A percentile compares a stretch with the other conserved stretches of the same genome.
Evolutionary conservation across 805 yeast genomes (phyloP).

Genomic region (Helenozyma rhizophorensis): DNA sequence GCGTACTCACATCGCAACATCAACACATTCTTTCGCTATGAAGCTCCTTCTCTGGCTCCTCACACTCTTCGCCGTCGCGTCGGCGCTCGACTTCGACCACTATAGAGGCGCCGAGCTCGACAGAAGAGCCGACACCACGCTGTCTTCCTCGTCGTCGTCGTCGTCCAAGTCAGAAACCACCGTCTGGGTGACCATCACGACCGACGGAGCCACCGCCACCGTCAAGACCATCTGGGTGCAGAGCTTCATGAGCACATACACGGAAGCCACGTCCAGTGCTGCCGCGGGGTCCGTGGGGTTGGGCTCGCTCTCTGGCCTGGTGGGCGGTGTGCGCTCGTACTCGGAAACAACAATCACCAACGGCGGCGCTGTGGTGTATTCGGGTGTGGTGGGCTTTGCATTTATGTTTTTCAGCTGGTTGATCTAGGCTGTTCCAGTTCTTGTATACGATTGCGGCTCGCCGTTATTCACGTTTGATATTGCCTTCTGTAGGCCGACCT

Average conservation of each 20-base stretch:
- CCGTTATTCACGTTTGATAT: too few relatives aligned
- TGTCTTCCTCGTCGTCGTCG: constrained; percentile 1
- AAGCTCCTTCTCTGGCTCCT: constrained; percentile 6
- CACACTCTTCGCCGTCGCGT: constrained; percentile 6
- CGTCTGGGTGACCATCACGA: constrained; percentile 33
- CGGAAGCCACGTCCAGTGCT: constrained; percentile 15
- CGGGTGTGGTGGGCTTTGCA: constrained; percentile 15
- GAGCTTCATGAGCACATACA: constrained; percentile 21
- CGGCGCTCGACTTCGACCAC: too few relatives aligned
- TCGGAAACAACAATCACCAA: constrained; percentile 21
- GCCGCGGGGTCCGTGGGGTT: constrained; percentile 29
- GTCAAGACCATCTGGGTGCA: constrained; percentile 22
- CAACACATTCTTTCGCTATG: constrained; percentile 7
- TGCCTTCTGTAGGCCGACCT: too few relatives aligned
- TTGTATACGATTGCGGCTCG: too few relatives aligned
- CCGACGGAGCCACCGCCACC: constrained; percentile 25
- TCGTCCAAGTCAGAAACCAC: constrained; percentile 19
- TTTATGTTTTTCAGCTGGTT: constrained; percentile 6
- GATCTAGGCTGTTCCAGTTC: too few relatives aligned
- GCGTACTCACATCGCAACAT: background rate
- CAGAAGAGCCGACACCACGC: constrained; percentile 9
- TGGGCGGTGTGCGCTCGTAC: constrained; percentile 30
- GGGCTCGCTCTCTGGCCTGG: constrained; percentile 23
- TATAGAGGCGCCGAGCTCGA: too few relatives aligned
- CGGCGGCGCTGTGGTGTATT: constrained; percentile 6